phyloP scores from a whole-genome alignment of 2,329 filamentous ascomycete genomes.

The Pyrenochaeta sp. region DNA sequence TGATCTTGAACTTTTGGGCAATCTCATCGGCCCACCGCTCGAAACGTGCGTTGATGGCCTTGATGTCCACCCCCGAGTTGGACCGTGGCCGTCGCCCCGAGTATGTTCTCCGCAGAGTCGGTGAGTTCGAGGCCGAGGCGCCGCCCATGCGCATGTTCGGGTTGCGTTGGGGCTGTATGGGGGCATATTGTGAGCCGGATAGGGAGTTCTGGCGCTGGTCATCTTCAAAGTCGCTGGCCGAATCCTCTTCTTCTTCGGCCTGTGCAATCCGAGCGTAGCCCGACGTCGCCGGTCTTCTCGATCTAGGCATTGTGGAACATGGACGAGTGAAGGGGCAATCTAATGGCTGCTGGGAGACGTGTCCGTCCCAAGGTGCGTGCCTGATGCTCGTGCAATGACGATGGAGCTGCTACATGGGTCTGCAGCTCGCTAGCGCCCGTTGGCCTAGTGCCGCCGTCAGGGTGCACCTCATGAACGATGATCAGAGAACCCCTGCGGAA shows the following conservation, averaged over 20 bases:
- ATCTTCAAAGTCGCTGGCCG: conserved; percentile 50
- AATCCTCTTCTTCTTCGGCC: conserved; percentile 58
- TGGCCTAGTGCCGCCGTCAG: conserved; percentile 4
- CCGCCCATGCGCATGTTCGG: conserved; percentile 53
- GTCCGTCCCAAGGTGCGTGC: conserved; percentile 12
- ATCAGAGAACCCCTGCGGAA: too few relatives aligned
- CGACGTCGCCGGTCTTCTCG: conserved; percentile 53
- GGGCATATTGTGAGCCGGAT: conserved; percentile 53
- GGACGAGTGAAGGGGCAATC: conserved; percentile 5
- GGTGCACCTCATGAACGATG: too few relatives aligned
- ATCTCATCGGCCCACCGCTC: conserved; percentile 99
- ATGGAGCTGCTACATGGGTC: conserved; percentile 27
- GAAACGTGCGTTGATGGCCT: conserved; percentile 94
- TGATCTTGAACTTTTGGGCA: conserved; percentile 92
- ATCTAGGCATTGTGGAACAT: conserved; percentile 37
- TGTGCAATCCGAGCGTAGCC: conserved; percentile 62
- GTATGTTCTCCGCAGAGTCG: conserved; percentile 32
- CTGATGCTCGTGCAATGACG: conserved; percentile 35
- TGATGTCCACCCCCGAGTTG: conserved; percentile 93
- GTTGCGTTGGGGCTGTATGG: conserved; percentile 55
- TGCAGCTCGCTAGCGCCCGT: conserved; percentile 18
- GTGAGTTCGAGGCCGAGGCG: conserved; percentile 41
- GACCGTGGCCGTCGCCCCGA: conserved; percentile 64
- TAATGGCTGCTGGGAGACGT: conserved; percentile 13
- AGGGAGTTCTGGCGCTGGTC: conserved; percentile 47